These are phyloP conservation scores for Apodospora peruviana DNA, from an alignment of 495 filamentous ascomycete genomes.

Conservation along the genomic window DNA sequence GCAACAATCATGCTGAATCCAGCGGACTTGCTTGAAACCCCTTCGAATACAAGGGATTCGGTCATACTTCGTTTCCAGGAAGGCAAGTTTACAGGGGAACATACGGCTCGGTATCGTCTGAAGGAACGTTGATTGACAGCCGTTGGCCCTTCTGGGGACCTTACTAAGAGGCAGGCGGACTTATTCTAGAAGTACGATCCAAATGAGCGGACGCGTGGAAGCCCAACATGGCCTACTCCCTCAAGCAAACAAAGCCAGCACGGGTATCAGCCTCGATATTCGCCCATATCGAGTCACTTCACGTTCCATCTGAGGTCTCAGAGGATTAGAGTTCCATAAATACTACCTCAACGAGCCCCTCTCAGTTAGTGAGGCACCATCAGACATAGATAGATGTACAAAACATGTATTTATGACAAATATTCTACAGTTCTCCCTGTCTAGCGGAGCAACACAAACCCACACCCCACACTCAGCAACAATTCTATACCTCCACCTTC, in stretches of 20 bases:
- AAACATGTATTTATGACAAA: conserved; percentile 13
- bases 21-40: too few relatives aligned
- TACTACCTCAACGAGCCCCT: not conserved
- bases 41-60: too few relatives aligned
- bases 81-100: too few relatives aligned
- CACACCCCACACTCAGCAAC: not conserved
- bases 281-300: not conserved
- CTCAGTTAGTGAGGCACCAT: too few relatives aligned
- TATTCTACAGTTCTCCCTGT: conserved; percentile 7
- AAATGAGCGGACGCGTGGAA: too few relatives aligned
- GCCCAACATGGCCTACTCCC: too few relatives aligned
- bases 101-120: not conserved
- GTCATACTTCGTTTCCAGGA: too few relatives aligned
- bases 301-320: not conserved
- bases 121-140: not conserved
- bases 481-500: not conserved
- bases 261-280: not conserved
- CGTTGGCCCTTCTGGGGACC: not conserved
- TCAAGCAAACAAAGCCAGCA: too few relatives aligned
- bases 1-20: too few relatives aligned
- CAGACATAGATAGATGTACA: conserved; percentile 5
- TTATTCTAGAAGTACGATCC: too few relatives aligned
- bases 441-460: not conserved
- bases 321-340: not conserved
- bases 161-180: too few relatives aligned